These are phyloP conservation scores for Phytophthora hibernalis DNA, from an alignment of 352 stramenopile genomes.

Conservation along the genomic window DNA sequence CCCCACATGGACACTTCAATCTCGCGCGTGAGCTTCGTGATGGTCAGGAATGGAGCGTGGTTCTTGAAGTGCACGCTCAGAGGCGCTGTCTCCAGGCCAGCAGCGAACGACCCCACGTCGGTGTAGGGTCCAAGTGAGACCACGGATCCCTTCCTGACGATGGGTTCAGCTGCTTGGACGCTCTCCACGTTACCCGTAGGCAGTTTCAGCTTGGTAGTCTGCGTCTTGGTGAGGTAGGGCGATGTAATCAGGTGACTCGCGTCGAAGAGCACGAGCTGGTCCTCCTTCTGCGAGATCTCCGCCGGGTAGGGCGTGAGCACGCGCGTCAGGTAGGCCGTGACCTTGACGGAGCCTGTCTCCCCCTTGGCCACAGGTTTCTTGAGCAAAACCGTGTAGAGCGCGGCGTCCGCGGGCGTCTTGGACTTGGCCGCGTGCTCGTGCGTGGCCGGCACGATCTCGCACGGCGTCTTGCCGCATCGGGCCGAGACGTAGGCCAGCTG, in stretches of 20 bases:
- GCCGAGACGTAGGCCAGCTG: conserved; percentile 68
- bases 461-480: conserved; percentile 78
- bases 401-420: conserved; percentile 40
- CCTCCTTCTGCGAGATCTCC: conserved; percentile 81
- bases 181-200: conserved; percentile 76
- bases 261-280: conserved; percentile 87
- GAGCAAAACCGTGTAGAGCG: conserved; percentile 79
- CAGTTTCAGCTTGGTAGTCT: conserved; percentile 90
- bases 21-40: conserved; percentile 85
- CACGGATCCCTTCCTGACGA: conserved; percentile 72
- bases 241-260: conserved; percentile 71
- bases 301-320: conserved; percentile 81
- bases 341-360: conserved; percentile 67
- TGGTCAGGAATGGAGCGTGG: conserved; percentile 86
- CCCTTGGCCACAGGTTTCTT: conserved; percentile 63
- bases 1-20: conserved; percentile 93
- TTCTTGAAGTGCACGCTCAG: conserved; percentile 85
- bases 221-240: conserved; percentile 77
- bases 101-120: conserved; percentile 58
- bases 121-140: conserved; percentile 85
- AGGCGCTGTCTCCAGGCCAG: conserved; percentile 29
- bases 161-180: conserved; percentile 63
- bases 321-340: conserved; percentile 82
- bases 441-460: conserved; percentile 64
- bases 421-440: conserved; percentile 34